Percentiles rank a stretch among this genome's conserved stretches.
Conservation (phyloP, 1,139 yeast species). For the Candida pseudocylindracea region DNA sequence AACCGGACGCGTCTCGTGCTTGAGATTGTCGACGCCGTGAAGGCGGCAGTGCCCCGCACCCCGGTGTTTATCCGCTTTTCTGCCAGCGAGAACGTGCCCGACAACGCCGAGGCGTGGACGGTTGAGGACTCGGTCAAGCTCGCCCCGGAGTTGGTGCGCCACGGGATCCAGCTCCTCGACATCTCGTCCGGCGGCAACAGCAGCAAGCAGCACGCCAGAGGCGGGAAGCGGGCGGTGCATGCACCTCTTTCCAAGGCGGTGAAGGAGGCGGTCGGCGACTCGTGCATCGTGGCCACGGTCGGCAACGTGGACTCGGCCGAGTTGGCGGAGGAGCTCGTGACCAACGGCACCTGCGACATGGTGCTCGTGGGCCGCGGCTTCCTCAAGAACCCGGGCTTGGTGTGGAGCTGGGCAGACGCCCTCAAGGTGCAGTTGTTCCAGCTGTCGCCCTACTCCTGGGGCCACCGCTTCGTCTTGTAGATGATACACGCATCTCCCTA, state of each 20-base stretch:
- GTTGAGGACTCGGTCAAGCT: slow-evolving; percentile 21
- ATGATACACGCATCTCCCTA: too few relatives aligned
- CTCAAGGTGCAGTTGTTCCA: slow-evolving; percentile 13
- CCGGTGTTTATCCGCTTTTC: slow-evolving; percentile 24
- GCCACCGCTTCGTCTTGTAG: slow-evolving; percentile 1
- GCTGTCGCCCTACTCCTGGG: too few relatives aligned
- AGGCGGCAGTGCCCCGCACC: slow-evolving; percentile 10
- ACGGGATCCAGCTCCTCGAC: slow-evolving; percentile 29
- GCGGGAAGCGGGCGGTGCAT: slow-evolving; percentile 7
- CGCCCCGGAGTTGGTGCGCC: slow-evolving; percentile 15
- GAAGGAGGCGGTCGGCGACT: slow-evolving; percentile 20
- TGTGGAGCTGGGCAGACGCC: slow-evolving; percentile 24
- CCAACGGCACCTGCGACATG: slow-evolving; percentile 20
- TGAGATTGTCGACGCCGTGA: slow-evolving; percentile 26
- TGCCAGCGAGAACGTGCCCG: slow-evolving; percentile 15
- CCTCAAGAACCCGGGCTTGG: slow-evolving; percentile 24
- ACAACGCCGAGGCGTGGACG: slow-evolving; percentile 19
- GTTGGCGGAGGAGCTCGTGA: slow-evolving; percentile 15
- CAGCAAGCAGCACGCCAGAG: slow-evolving; percentile 10
- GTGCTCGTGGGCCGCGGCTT: slow-evolving; percentile 22
- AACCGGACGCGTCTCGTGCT: slow-evolving; percentile 37
- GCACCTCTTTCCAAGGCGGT: slow-evolving; percentile 17
- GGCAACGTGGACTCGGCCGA: slow-evolving; percentile 17
- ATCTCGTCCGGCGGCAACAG: slow-evolving; percentile 31
- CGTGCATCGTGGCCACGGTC: slow-evolving; percentile 19